Base-by-base conservation (phyloP, 2,329 filamentous ascomycete species). In the Nakataea oryzae region DNA sequence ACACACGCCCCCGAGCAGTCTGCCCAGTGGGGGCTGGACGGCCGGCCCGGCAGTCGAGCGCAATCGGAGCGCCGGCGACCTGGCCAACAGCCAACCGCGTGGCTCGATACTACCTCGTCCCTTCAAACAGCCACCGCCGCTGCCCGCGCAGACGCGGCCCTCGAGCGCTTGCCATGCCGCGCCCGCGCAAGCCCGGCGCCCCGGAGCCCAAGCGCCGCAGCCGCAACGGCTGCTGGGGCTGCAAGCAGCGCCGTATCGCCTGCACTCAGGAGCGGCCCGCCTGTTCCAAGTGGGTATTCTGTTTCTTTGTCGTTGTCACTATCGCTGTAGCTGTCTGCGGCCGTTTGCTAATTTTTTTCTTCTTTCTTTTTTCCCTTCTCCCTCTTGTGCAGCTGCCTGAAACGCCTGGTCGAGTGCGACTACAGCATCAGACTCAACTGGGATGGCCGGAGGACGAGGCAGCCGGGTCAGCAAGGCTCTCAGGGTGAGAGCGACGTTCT, bases 391-490 rank as follows among this genome's bases (percentile, higher is more conserved):
- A 80, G 78, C 70, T 93, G 90, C 73, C 80, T 86, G 68, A 85
- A 85, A 64, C 85, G 87, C 65, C 86, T 86, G 64, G 88, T 91
- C 70, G 76, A 77, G 58, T 95, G 90, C 76, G 90, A 95, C 73
- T 93, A 93, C 72, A 90, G 85, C 68, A 89, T 93, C 67, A 83
- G 88, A 34, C 76, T 93, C 66, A 93, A 93, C 69, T 93, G 90
- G 90, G 87, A 88, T 64, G 89, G 89, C 5, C 82, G 89, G 62
- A 80, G 82, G 59, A 87, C 84, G 70, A 85, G 83, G 73, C 81
- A 80, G 64, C 75, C 75, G 60, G 75, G 79, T 66, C 65, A 74
- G 66, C 69, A 76, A 57, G 64, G 70, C 24, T 64, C 70, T 57
- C 67, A 67, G 26, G 68, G 68, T 28, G 47, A 61, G 14, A 47